Conservation (phyloP, 495 filamentous ascomycete genomes). For the Podospora didyma region DNA sequence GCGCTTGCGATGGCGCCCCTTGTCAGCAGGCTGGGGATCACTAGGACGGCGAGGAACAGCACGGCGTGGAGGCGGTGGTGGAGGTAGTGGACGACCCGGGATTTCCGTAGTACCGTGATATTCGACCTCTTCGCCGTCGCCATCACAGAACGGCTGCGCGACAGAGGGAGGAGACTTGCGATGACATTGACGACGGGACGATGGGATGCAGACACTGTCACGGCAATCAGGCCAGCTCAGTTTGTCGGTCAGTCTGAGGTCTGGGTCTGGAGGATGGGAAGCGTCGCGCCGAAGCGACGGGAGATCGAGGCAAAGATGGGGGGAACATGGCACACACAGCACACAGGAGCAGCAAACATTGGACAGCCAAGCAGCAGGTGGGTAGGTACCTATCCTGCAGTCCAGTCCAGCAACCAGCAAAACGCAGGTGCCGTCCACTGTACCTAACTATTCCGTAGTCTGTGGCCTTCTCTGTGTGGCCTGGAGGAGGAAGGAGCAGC, state of each 20-base stretch:
- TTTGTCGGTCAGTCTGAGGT: too few relatives aligned
- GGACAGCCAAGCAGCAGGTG: too few relatives aligned
- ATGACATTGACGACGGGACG: constrained; percentile 11
- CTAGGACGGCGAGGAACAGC: constrained; percentile 11
- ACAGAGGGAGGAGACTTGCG: constrained; percentile 13
- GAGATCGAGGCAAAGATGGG: background rate
- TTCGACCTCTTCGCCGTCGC: constrained; percentile 19
- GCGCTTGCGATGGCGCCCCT: constrained; percentile 5
- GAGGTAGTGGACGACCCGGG: constrained; percentile 1
- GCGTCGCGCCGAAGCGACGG: background rate
- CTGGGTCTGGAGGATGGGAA: too few relatives aligned
- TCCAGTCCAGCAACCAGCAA: too few relatives aligned
- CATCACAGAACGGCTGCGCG: constrained; percentile 23
- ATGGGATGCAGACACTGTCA: too few relatives aligned
- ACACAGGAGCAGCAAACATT: too few relatives aligned
- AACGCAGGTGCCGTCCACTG: too few relatives aligned
- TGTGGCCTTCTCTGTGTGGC: background rate
- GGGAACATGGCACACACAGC: too few relatives aligned
- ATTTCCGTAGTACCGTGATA: constrained; percentile 1
- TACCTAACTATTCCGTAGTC: too few relatives aligned
- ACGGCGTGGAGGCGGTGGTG: too few relatives aligned
- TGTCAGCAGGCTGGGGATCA: constrained; percentile 16
- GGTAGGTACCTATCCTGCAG: too few relatives aligned
- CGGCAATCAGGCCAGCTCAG: too few relatives aligned
- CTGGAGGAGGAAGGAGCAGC: background rate